Evolutionary conservation across 768 basidiomycete genomes (phyloP).

Genomic region (Pisolithus orientalis): DNA sequence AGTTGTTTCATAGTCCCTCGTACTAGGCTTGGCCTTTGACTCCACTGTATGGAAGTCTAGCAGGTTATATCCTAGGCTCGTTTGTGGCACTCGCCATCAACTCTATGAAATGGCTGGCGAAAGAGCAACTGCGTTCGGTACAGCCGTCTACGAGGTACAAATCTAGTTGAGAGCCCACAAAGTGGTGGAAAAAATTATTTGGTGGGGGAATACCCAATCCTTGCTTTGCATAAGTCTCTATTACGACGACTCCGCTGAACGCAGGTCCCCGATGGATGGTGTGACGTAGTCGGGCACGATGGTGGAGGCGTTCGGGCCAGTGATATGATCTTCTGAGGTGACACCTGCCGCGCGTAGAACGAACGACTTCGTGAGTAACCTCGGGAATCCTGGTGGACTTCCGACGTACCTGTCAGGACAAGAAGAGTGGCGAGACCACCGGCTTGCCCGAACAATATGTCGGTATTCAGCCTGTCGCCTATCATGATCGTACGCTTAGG

Average conservation of each 20-base stretch:
- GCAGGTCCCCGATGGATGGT: conserved; percentile 75
- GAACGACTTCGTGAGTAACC: background rate
- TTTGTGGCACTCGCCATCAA: conserved; percentile 47
- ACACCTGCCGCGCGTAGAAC: conserved; percentile 48
- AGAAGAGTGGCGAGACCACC: conserved; percentile 85
- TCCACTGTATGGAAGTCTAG: conserved; percentile 63
- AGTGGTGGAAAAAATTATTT: background rate
- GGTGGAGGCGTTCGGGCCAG: conserved; percentile 59
- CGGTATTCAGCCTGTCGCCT: conserved; percentile 92
- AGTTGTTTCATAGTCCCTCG: conserved; percentile 2
- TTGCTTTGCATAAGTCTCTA: conserved; percentile 1
- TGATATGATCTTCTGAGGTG: conserved; percentile 66
- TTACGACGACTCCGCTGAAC: conserved; percentile 26
- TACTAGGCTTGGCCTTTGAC: conserved; percentile 80
- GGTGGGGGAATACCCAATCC: background rate
- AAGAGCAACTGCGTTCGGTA: conserved; percentile 28
- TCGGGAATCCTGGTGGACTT: background rate
- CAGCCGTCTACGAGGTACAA: conserved; percentile 15
- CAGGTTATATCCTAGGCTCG: conserved; percentile 61
- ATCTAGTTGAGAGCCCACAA: conserved; percentile 10
- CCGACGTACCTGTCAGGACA: conserved; percentile 75
- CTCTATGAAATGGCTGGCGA: conserved; percentile 31
- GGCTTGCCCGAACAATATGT: conserved; percentile 87
- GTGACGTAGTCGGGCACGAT: conserved; percentile 82
- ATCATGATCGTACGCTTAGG: conserved; percentile 88